Conservation (phyloP, 257 asterid genomes). For the Buddleja alternifolia region DNA sequence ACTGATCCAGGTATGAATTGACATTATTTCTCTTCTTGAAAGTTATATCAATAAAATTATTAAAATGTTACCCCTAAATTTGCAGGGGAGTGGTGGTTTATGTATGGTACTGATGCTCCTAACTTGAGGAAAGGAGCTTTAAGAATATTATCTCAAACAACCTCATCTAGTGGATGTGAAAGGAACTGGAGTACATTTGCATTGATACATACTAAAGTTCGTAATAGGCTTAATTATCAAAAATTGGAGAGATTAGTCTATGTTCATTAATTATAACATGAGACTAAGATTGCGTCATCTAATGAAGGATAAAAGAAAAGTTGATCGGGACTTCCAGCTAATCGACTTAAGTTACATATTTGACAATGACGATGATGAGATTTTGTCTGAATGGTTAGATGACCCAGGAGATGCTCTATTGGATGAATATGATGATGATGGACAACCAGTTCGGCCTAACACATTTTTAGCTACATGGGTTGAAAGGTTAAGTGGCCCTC, state of each 20-base stretch:
- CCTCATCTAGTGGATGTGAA: constrained; percentile 1
- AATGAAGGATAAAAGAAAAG: neutral
- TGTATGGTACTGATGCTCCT: neutral
- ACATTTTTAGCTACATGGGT: neutral
- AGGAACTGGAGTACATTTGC: constrained; percentile 2
- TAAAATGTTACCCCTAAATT: neutral
- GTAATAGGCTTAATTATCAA: neutral
- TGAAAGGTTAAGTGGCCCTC: neutral
- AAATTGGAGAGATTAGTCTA: neutral
- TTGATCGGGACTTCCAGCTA: neutral
- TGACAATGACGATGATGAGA: neutral
- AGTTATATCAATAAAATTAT: no score
- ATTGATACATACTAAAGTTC: neutral
- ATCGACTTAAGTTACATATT: neutral
- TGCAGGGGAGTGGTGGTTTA: neutral
- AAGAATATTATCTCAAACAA: neutral
- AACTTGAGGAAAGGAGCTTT: neutral
- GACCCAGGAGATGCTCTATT: neutral
- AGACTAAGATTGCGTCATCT: neutral
- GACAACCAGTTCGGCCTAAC: neutral
- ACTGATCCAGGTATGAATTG: neutral
- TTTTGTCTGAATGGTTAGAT: neutral
- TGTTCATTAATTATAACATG: constrained; percentile 11
- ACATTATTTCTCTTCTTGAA: no score
- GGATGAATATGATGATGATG: constrained; percentile 4